These are phyloP conservation scores for Backusella westeae DNA, from an alignment of 192 early-diverging fungal species.

Conservation along the genomic window DNA sequence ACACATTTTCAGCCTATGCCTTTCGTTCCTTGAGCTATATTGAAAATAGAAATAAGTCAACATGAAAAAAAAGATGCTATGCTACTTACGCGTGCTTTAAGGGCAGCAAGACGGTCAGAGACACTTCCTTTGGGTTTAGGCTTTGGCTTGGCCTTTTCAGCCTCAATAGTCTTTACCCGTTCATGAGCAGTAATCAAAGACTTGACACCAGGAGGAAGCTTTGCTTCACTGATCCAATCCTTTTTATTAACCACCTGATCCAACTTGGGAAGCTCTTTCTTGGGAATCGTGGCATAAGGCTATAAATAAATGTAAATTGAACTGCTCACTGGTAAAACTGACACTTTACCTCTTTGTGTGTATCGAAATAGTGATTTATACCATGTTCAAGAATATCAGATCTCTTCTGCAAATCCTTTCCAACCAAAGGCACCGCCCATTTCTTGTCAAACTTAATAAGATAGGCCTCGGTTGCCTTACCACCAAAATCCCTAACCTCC, in stretches of 20 bases:
- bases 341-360: background rate
- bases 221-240: slow-evolving; percentile 3
- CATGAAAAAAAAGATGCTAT: background rate
- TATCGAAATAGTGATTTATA: slow-evolving; percentile 4
- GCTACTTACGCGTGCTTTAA: slow-evolving; percentile 13
- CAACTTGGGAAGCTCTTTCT: slow-evolving; percentile 10
- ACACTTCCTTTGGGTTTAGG: slow-evolving; percentile 2
- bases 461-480: slow-evolving; percentile 13
- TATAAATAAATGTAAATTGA: background rate
- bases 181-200: slow-evolving; percentile 3
- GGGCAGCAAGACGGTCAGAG: slow-evolving; percentile 13
- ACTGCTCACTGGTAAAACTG: background rate
- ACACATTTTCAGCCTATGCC: background rate
- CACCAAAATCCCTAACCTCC: slow-evolving; percentile 8
- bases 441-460: background rate
- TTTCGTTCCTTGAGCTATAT: background rate
- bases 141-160: background rate
- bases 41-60: background rate
- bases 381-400: background rate
- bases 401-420: slow-evolving; percentile 12
- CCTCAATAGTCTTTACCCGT: background rate
- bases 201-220: slow-evolving; percentile 13
- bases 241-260: background rate
- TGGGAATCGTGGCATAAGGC: slow-evolving; percentile 11
- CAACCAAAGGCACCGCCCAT: background rate